Percentiles rank a stretch among this genome's conserved stretches.
Conservation (phyloP, 768 basidiomycete species). For the Leucosporidium scottii region DNA sequence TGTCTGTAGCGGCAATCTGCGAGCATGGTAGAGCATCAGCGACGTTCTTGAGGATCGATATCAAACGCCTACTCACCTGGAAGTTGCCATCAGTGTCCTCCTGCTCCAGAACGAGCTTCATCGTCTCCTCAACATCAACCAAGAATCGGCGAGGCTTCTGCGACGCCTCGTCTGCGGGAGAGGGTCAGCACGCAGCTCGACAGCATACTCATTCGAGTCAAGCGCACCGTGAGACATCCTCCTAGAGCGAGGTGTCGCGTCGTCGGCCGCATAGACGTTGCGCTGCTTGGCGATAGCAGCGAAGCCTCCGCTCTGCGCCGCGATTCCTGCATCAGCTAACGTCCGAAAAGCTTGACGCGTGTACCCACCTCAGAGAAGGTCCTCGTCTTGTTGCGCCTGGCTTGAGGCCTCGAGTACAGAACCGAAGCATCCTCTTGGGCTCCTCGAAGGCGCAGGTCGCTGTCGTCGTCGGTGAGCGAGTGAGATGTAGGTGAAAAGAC, state of each 20-base stretch:
- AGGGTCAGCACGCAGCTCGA: neutral
- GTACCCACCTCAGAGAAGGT: constrained; percentile 7
- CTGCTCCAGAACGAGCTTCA: constrained; percentile 89
- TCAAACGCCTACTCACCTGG: constrained; percentile 47
- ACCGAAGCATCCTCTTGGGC: constrained; percentile 29
- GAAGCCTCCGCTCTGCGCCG: constrained; percentile 17
- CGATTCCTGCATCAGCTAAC: neutral
- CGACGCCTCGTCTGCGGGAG: constrained; percentile 53
- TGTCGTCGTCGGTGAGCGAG: neutral
- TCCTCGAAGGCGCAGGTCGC: neutral
- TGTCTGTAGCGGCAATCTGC: constrained; percentile 84
- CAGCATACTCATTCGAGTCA: neutral
- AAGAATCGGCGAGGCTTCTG: constrained; percentile 79
- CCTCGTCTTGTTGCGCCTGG: constrained; percentile 23
- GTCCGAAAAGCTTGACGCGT: neutral
- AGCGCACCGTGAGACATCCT: constrained; percentile 30
- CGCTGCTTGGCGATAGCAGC: constrained; percentile 21
- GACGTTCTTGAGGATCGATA: too few relatives aligned
- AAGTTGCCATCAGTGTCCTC: constrained; percentile 90
- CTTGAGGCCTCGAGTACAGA: constrained; percentile 24
- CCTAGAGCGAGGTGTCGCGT: constrained; percentile 2
- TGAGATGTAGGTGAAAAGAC: too few relatives aligned
- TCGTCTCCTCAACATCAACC: constrained; percentile 96
- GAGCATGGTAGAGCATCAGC: too few relatives aligned
- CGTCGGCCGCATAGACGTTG: constrained; percentile 9